Conservation (phyloP, 768 basidiomycete genomes). For the Lactarius hatsudake region DNA sequence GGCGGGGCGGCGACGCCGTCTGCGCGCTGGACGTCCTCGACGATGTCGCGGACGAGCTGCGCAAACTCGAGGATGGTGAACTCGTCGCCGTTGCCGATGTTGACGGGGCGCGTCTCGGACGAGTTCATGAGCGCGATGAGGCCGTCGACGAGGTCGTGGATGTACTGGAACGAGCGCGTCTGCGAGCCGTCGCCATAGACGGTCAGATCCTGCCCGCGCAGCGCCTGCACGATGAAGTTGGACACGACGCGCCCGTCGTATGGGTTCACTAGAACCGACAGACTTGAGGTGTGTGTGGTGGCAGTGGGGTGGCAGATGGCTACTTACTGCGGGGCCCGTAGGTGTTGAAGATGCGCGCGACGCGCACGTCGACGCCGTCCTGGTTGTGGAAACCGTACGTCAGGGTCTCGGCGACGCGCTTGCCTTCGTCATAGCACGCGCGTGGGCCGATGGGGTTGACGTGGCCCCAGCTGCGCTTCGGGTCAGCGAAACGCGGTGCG, state of each 20-base stretch:
- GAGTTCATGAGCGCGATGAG: conserved; percentile 95
- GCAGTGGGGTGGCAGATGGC: conserved; percentile 10
- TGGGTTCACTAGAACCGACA: conserved; percentile 74
- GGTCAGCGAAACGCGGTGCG: conserved; percentile 13
- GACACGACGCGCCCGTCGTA: conserved; percentile 97
- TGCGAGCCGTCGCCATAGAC: conserved; percentile 93
- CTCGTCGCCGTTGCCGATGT: conserved; percentile 95
- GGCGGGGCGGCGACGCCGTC: conserved; percentile 55
- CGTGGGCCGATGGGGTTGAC: conserved; percentile 98
- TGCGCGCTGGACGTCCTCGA: conserved; percentile 87
- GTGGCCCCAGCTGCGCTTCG: conserved; percentile 77
- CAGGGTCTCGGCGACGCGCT: conserved; percentile 96
- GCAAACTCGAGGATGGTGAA: conserved; percentile 96
- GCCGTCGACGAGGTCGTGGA: conserved; percentile 96
- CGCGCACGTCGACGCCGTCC: conserved; percentile 92
- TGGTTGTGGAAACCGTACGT: conserved; percentile 96
- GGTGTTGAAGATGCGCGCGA: conserved; percentile 98
- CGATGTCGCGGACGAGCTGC: conserved; percentile 85
- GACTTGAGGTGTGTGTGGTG: neutral
- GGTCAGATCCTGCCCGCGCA: conserved; percentile 95
- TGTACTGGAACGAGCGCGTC: conserved; percentile 96
- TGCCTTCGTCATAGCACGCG: conserved; percentile 99
- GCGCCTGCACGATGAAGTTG: conserved; percentile 97
- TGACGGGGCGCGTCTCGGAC: conserved; percentile 87
- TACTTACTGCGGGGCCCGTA: conserved; percentile 77